Base-by-base conservation (phyloP, 1,284 basidiomycete genomes). In the Trametes versicolor region DNA sequence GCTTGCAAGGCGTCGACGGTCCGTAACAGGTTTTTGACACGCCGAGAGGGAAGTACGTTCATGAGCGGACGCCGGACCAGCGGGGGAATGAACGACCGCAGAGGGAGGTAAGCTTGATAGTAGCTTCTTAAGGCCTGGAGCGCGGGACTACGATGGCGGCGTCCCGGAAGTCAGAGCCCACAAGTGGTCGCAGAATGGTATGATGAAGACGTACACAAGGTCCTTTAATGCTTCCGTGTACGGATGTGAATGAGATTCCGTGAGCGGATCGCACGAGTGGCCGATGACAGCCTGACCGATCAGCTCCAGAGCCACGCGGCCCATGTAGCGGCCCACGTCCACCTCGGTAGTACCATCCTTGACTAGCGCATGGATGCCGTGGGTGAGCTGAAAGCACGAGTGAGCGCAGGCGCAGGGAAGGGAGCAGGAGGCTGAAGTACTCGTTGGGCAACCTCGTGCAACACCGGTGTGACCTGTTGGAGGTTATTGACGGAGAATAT, bases 251-350 rank as follows among this genome's bases (percentile, higher is more conserved):
- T 43, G 50, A 15, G 70, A 60, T 6, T 66, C 61, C 25, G 64
- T 66, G 29, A 76, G 70, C 1, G 72, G 64, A 58, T 74, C 69
- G 61, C 77, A 77, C 3, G 73, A 73, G 56, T 75, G 73, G 8
- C 76, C 77, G 7, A 78, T 66, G 1, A 71, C 73, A 4, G 71
- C 74, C 59, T 74, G 73, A 3, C 75, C 75, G 50, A 76, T 66
- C 23, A 74, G 66, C 62, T 78, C 77, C 17, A 78, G 68, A 9
- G 76, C 72, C 10, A 72, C 69, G 21, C 74, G 71, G 32, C 71
- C 67, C 70, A 75, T 70, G 71, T 73, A 77, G 6, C 52, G 48
- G 27, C 73, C 65, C 27, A 78, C 56, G 52, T 78, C 74, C 48
- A 78, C 50, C 29, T 71, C 72, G 23, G 65, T 37, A 2, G 56